These are phyloP conservation scores for Penicillium samsonianum DNA, from an alignment of 495 filamentous ascomycete genomes.

Conservation along the genomic window DNA sequence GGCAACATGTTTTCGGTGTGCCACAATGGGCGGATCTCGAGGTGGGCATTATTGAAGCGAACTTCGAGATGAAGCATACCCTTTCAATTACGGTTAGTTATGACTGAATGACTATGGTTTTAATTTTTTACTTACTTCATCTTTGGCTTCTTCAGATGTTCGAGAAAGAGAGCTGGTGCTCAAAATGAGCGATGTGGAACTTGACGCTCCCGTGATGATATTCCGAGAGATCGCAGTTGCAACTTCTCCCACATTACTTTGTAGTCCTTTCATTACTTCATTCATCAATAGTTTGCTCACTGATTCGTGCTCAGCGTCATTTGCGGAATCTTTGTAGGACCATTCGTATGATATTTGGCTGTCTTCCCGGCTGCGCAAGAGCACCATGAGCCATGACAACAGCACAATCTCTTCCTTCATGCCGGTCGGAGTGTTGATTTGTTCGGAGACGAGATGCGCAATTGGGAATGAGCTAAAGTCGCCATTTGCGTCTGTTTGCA, in stretches of 20 bases:
- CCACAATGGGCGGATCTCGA: constrained; percentile 35
- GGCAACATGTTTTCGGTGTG: constrained; percentile 31
- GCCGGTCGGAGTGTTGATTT: constrained; percentile 21
- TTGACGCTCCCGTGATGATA: constrained; percentile 16
- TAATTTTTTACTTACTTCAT: constrained; percentile 25
- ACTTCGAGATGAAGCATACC: constrained; percentile 31
- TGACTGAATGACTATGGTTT: background rate
- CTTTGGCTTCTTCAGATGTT: constrained; percentile 18
- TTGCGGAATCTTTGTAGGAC: constrained; percentile 25
- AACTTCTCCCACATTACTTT: constrained; percentile 25
- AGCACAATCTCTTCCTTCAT: constrained; percentile 44
- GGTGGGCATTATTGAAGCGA: constrained; percentile 20
- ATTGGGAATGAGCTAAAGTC: constrained; percentile 23
- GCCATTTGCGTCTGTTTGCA: constrained; percentile 5
- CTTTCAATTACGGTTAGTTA: constrained; percentile 15
- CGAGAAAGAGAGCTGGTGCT: constrained; percentile 33
- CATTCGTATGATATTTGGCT: constrained; percentile 40
- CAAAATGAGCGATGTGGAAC: constrained; percentile 28
- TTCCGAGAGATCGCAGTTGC: constrained; percentile 21
- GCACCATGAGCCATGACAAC: constrained; percentile 46
- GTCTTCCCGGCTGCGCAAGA: constrained; percentile 43
- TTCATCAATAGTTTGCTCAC: constrained; percentile 22
- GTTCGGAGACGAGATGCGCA: constrained; percentile 21
- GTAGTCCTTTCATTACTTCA: constrained; percentile 29
- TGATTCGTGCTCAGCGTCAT: constrained; percentile 1